Evolutionary conservation across 805 yeast species (phyloP).

Genomic region (Lachancea meyersii): DNA sequence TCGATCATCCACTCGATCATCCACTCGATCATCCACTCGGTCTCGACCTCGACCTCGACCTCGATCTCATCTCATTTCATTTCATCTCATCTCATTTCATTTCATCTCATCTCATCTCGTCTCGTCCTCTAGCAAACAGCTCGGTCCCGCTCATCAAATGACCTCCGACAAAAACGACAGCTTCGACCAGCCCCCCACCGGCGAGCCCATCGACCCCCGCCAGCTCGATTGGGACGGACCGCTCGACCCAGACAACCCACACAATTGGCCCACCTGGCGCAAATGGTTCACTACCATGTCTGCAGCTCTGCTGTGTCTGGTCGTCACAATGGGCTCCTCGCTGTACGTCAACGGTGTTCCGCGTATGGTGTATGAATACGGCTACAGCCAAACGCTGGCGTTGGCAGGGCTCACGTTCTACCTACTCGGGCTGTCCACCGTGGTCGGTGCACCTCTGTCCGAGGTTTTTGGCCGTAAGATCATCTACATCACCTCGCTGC

Average conservation of each 20-base stretch:
- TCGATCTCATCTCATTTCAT: too few species aligned
- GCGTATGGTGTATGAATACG: conserved; percentile 43
- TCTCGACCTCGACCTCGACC: too few species aligned
- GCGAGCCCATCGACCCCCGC: conserved; percentile 34
- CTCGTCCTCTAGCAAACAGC: too few species aligned
- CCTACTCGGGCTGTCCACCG: conserved; percentile 66
- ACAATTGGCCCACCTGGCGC: conserved; percentile 58
- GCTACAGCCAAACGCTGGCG: conserved; percentile 54
- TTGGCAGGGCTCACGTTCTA: conserved; percentile 66
- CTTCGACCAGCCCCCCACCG: background rate
- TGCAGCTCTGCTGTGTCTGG: conserved; percentile 58
- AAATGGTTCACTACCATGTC: conserved; percentile 63
- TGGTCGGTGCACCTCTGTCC: conserved; percentile 64
- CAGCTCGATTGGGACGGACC: conserved; percentile 56
- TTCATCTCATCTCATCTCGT: background rate
- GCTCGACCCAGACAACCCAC: conserved; percentile 57
- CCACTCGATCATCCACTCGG: background rate
- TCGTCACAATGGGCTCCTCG: conserved; percentile 71
- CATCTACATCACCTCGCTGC: conserved; percentile 53
- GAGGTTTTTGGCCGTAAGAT: conserved; percentile 64
- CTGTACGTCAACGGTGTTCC: conserved; percentile 60
- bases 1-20: background rate
- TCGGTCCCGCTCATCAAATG: too few species aligned
- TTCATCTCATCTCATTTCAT: background rate
- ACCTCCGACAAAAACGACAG: background rate